Evolutionary conservation across 129 eudicot genomes (phyloP).

Genomic region (Pseudognaphalium luteoalbum): DNA sequence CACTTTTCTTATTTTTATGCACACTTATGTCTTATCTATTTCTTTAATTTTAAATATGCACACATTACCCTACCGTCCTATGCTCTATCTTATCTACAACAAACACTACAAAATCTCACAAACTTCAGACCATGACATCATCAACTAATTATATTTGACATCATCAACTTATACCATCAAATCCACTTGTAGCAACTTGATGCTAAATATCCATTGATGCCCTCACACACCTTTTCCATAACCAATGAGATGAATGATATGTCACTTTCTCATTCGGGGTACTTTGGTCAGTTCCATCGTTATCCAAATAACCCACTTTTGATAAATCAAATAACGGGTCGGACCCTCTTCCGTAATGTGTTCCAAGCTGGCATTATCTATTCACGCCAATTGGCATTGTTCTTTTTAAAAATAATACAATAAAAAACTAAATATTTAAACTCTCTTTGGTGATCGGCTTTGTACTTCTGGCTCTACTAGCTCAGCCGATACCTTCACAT

Average conservation of each 20-base stretch:
- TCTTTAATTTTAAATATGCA: background rate
- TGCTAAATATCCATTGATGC: background rate
- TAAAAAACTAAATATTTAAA: background rate
- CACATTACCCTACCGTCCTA: background rate
- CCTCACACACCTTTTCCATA: background rate
- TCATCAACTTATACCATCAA: background rate
- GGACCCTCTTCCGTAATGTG: constrained; percentile 5
- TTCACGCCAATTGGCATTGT: background rate
- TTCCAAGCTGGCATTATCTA: constrained; percentile 2
- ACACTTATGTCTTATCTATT: background rate
- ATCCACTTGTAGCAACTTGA: no score
- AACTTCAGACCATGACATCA: background rate
- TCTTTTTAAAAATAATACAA: background rate
- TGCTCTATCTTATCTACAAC: background rate
- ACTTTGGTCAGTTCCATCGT: background rate
- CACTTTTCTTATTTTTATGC: background rate
- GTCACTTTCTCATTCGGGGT: constrained; percentile 1
- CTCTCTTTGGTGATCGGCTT: constrained; percentile 19
- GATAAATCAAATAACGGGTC: background rate
- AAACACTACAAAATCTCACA: background rate
- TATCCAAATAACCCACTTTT: background rate
- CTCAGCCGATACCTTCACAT: constrained; percentile 13
- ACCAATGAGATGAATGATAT: background rate
- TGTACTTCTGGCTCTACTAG: constrained; percentile 26
- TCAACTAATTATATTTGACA: background rate